Base-by-base conservation (phyloP, 78 protist species). In the Speleostelium caveatum region DNA sequence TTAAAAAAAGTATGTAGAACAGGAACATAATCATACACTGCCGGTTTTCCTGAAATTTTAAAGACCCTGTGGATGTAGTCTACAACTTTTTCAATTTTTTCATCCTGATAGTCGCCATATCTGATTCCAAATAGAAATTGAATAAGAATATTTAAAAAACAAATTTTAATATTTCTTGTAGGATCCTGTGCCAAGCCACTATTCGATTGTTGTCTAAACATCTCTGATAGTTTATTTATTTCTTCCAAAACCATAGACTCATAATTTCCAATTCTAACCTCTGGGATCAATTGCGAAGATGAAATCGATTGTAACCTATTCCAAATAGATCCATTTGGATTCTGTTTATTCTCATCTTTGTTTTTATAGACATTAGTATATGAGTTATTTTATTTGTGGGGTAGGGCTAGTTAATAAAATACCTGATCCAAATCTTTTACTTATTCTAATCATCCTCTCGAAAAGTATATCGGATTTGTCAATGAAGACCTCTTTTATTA, bases 81-180 rank as follows among this genome's bases (percentile, higher is more conserved):
- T n/a, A 62, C 69, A 10, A 62, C 10, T 30, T 62, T 30, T 32
- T 26, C 33, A 0, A 30, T 41, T 19, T 30, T 33, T 62, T 62
- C 45, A 62, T 62, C 38, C 5, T 33, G 28, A 30, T 62, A 62
- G 19, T 62, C 45, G 6, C 33, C 3, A 62, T 19, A 62, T 17
- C 14, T 62, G 33, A 33, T 32, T 32, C 33, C 33, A 30, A 62
- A 62, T 62, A 62, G 33, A 62, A 62, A 62, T 16, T 22, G 33
- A 19, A 62, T 4, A 17, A 62, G 28, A 19, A 62, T 62, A 62
- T 62, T 62, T 33, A 62, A 30, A 62, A 33, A 62, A 62, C 69
- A 62, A 24, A 62, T 33, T 62, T 62, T 62, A 62, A 62, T 17
- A 33, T 33, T 62, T 62, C 7, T 5, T 19, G 69, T 62, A 17